Conservation (phyloP, 306 rosid genomes). For the Argentina anserina region DNA sequence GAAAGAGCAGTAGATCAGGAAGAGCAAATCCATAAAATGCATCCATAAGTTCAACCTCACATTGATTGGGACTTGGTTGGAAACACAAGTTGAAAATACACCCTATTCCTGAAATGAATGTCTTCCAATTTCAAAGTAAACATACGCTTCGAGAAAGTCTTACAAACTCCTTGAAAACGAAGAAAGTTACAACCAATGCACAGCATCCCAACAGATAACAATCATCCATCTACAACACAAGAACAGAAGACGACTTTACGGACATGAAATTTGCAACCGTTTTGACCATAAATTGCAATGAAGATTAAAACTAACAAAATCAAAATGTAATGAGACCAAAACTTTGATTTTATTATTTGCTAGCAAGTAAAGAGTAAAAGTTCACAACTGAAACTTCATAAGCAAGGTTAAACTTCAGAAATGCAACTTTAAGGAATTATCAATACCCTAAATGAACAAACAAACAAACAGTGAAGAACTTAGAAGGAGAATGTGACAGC, state of each 20-base stretch:
- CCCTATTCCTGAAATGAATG: background rate
- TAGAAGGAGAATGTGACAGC: background rate
- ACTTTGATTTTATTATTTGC: background rate
- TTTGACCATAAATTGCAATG: conserved; percentile 11
- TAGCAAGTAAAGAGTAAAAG: background rate
- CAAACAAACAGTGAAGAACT: conserved; percentile 38
- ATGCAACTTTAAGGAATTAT: conserved; percentile 49
- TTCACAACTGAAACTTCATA: conserved; percentile 22
- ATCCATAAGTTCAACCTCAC: background rate
- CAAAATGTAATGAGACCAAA: background rate
- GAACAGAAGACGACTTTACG: conserved; percentile 22
- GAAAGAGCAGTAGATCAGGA: background rate
- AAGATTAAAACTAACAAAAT: background rate
- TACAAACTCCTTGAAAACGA: conserved; percentile 54
- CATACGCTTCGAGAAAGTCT: conserved; percentile 34
- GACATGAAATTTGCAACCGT: background rate
- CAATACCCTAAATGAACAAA: conserved; percentile 77
- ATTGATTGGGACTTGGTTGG: background rate
- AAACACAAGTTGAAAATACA: background rate
- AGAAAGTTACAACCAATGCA: conserved; percentile 47
- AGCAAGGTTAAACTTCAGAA: conserved; percentile 27
- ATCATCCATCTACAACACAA: conserved; percentile 89
- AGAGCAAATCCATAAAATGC: background rate
- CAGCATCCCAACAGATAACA: conserved; percentile 56
- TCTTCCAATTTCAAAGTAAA: conserved; percentile 10